These are phyloP conservation scores for Amaranthus cruentus DNA, from an alignment of 148 eudicot species.

Conservation along the genomic window DNA sequence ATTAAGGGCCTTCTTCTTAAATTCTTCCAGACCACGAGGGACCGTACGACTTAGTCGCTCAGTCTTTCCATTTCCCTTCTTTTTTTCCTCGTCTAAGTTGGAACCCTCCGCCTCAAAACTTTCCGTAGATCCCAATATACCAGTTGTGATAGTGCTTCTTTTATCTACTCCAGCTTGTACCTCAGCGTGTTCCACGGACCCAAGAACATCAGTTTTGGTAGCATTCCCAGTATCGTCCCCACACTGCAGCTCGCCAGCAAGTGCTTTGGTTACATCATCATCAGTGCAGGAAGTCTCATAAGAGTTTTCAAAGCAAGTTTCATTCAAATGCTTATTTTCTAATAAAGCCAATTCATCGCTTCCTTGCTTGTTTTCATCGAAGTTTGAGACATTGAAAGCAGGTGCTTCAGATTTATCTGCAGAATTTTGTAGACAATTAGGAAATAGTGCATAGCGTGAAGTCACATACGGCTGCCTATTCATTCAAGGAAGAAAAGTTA, in stretches of 20 bases:
- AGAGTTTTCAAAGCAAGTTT: constrained; percentile 27
- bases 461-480: neutral
- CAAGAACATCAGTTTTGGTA: constrained; percentile 6
- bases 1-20: constrained; percentile 70
- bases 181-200: constrained; percentile 15
- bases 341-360: constrained; percentile 12
- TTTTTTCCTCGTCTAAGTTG: constrained; percentile 20
- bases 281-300: constrained; percentile 23
- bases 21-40: constrained; percentile 78
- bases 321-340: constrained; percentile 16
- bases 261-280: constrained; percentile 21
- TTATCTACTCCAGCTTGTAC: constrained; percentile 18
- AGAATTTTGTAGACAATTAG: constrained; percentile 14
- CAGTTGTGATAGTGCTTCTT: constrained; percentile 1
- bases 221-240: constrained; percentile 6
- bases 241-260: constrained; percentile 18
- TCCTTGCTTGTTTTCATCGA: constrained; percentile 44
- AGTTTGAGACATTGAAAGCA: constrained; percentile 31
- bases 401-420: constrained; percentile 48
- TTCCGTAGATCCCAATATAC: constrained; percentile 17
- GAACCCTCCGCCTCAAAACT: constrained; percentile 22
- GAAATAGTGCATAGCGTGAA: neutral
- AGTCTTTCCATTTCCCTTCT: constrained; percentile 37
- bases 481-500: neutral
- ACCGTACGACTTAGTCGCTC: constrained; percentile 48